Base-by-base conservation (phyloP, 371 early-diverging fungal species). In the Mortierella sp. region DNA sequence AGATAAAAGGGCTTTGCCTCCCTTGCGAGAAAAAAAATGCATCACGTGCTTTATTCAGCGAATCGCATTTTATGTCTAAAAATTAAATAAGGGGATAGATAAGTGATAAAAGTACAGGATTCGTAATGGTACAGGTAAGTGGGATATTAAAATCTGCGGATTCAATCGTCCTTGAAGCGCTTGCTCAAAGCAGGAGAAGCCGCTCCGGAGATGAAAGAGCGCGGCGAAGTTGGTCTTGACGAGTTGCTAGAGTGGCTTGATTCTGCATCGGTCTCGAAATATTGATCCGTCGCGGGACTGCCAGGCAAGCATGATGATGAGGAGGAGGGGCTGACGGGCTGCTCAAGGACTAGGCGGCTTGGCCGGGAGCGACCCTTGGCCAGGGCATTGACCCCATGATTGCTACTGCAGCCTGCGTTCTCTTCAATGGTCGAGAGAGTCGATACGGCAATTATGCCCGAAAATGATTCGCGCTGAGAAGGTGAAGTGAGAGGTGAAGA, bases 101-200 rank as follows among this genome's bases (percentile, higher is more conserved):
- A 23, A 23, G 47, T 42, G 28, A 23, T 34, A 24, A 46, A 39
- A 56, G 26, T 8, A 30, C 26, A 27, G 19, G n/a, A n/a, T n/a
- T n/a, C n/a, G n/a, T n/a, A n/a, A n/a, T n/a, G n/a, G n/a, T n/a
- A n/a, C n/a, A n/a, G n/a, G n/a, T n/a, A n/a, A n/a, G n/a, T n/a
- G n/a, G n/a, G n/a, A n/a, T n/a, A n/a, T n/a, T n/a, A n/a, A n/a
- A n/a, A n/a, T n/a, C 23, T 2, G 6, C 1, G 21, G 28, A 21
- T 23, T 50, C 39, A 76, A 21, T 76, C 78, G 34, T 76, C 78
- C 60, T 76, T 76, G 62, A 70, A 65, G 27, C 78, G 70, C 70
- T 65, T 69, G 70, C 70, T 46, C 4, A 69, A 26, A 5, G 67
- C 60, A 4, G 70, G 70, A 12, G 78, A 76, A 26, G 65, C 51